Percentiles rank a stretch among this genome's conserved stretches.
phyloP scores from a whole-genome alignment of 768 basidiomycete genomes.

The Strobilomyces confusus region DNA sequence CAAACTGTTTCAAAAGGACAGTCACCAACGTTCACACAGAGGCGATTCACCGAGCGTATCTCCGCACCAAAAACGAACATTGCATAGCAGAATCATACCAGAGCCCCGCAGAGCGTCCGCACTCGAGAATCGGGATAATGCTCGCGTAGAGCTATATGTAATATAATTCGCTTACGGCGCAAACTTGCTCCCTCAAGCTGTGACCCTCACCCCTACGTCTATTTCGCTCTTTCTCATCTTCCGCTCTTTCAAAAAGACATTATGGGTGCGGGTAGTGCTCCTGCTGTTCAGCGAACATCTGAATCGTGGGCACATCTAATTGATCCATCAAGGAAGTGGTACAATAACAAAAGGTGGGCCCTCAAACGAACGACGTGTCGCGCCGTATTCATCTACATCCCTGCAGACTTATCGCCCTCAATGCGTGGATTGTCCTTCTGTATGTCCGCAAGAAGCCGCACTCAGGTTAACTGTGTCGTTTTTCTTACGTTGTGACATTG shows the following conservation, averaged over 20 bases:
- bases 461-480: neutral
- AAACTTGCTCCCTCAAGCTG: too few relatives aligned
- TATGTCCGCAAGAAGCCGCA: conserved; percentile 26
- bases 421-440: conserved; percentile 69
- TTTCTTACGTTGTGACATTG: neutral
- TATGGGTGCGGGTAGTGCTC: conserved; percentile 55
- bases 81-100: too few relatives aligned
- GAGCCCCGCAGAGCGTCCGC: too few relatives aligned
- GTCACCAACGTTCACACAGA: too few relatives aligned
- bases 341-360: conserved; percentile 65
- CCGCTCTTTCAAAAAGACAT: neutral
- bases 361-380: neutral
- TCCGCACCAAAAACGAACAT: too few relatives aligned
- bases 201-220: too few relatives aligned
- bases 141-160: too few relatives aligned
- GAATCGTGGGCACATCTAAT: conserved; percentile 49
- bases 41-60: too few relatives aligned
- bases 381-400: neutral
- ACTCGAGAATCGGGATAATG: too few relatives aligned
- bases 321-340: conserved; percentile 69
- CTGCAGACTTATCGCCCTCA: conserved; percentile 53
- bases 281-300: conserved; percentile 18
- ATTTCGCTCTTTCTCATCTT: neutral
- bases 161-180: too few relatives aligned
- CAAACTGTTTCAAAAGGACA: too few relatives aligned